A percentile compares a stretch with the other conserved stretches of the same genome.
Conservation (phyloP, 495 filamentous ascomycete genomes). For the Lineolata rhizophorae region DNA sequence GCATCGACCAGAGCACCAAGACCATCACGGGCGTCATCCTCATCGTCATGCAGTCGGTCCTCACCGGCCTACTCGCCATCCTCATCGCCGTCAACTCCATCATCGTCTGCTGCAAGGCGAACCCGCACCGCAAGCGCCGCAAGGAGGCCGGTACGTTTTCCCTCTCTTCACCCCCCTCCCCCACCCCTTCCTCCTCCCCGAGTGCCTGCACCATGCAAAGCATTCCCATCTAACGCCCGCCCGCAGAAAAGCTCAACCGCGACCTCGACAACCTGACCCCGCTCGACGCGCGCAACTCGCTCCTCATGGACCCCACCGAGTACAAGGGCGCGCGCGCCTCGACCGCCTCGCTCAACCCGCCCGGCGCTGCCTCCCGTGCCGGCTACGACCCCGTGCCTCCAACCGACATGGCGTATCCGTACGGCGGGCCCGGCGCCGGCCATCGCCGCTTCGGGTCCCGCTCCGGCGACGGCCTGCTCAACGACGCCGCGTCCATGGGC, state of each 20-base stretch:
- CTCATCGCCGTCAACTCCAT: slow-evolving; percentile 80
- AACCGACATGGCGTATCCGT: slow-evolving; percentile 5
- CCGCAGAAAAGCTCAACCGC: slow-evolving; percentile 55
- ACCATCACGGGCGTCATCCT: slow-evolving; percentile 78
- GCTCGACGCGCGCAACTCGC: slow-evolving; percentile 72
- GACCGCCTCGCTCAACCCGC: slow-evolving; percentile 7
- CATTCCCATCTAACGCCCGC: too few relatives aligned
- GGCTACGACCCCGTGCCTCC: slow-evolving; percentile 17
- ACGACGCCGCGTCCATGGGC: slow-evolving; percentile 9
- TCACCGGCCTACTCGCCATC: slow-evolving; percentile 71
- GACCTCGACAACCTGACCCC: slow-evolving; percentile 78
- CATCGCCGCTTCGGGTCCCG: background rate
- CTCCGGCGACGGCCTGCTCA: slow-evolving; percentile 8
- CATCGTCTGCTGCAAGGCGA: slow-evolving; percentile 58
- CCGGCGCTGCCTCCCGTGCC: slow-evolving; percentile 2
- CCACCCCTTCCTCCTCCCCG: too few relatives aligned
- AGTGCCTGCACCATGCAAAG: background rate
- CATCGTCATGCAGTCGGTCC: slow-evolving; percentile 66
- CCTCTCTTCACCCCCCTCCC: background rate
- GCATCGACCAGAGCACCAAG: slow-evolving; percentile 82
- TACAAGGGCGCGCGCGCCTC: slow-evolving; percentile 15
- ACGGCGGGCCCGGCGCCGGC: background rate
- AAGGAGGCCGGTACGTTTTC: slow-evolving; percentile 59
- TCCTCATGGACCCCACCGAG: slow-evolving; percentile 36
- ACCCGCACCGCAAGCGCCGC: slow-evolving; percentile 66